Evolutionary conservation across 495 filamentous ascomycete genomes (phyloP).

Genomic region (Penicillium angulare): DNA sequence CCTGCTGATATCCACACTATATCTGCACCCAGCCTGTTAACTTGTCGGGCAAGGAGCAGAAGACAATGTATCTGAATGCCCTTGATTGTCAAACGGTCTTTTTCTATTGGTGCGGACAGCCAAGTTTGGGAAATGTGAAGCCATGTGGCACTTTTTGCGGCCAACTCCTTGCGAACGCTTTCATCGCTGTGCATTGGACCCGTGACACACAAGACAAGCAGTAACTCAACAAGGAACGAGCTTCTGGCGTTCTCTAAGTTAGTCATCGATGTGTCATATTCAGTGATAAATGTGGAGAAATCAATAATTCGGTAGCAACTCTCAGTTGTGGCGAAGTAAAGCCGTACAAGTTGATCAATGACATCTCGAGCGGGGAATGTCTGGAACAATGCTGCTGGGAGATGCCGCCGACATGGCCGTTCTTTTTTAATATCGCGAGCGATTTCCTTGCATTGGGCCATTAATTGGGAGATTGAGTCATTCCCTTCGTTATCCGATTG

Average conservation of each 20-base stretch:
- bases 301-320: slow-evolving; percentile 49
- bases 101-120: slow-evolving; percentile 51
- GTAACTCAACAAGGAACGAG: slow-evolving; percentile 34
- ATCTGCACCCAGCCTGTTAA: slow-evolving; percentile 45
- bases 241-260: slow-evolving; percentile 27
- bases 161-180: slow-evolving; percentile 22
- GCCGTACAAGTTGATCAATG: slow-evolving; percentile 36
- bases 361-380: slow-evolving; percentile 28
- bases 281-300: slow-evolving; percentile 38
- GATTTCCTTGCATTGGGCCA: slow-evolving; percentile 26
- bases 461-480: background rate
- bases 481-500: background rate
- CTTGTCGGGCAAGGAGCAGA: slow-evolving; percentile 47
- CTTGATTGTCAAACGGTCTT: slow-evolving; percentile 40
- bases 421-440: slow-evolving; percentile 23
- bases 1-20: slow-evolving; percentile 53
- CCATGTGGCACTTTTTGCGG: slow-evolving; percentile 37
- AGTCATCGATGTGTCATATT: slow-evolving; percentile 43
- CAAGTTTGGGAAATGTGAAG: slow-evolving; percentile 49
- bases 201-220: slow-evolving; percentile 47
- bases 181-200: slow-evolving; percentile 29
- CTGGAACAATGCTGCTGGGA: slow-evolving; percentile 18
- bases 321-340: slow-evolving; percentile 52
- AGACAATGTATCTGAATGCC: slow-evolving; percentile 52
- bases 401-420: slow-evolving; percentile 17